Base-by-base conservation (phyloP, 257 asterid genomes). In the Gentiana dahurica region DNA sequence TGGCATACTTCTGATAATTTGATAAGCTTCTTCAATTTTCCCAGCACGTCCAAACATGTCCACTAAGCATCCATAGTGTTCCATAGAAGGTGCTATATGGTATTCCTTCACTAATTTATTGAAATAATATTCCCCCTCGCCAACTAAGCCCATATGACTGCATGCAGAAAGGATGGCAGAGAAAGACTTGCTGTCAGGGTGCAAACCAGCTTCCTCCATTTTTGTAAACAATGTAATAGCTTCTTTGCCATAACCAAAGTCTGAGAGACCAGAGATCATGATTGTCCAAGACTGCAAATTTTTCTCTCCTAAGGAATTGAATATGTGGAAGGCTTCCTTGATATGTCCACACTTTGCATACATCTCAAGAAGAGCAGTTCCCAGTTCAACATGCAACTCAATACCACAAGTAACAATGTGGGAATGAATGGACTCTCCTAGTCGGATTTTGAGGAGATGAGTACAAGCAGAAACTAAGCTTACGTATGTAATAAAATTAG, bases 11-110 rank as follows among this genome's bases (percentile, higher is more conserved):
- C 32, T 61, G 12, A 87, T 76, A 44, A 77, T 62, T 67, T 51
- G 68, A 65, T 87, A 79, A 70, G 94, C 95, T 71, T 81, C 86
- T 67, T 77, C 78, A 3, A 79, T 74, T 72, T 60, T 66, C 54
- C 94, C 94, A 54, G 77, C 78, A 34, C 89, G 83, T 46, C 95
- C 88, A 49, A 77, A 73, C 70, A 87, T 70, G 61, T 87, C 94
- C 51, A 81, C 84, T 86, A 84, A 73, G 73, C 95, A 87, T 63
- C 95, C 83, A 37, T 75, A 86, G 47, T 83, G 94, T 71, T 83
- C 94, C 88, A 83, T 68, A n/a, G 78, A 73, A 5, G 91, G 95
- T 71, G 43, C 61, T 53, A 86, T 81, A 5, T 55, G 58, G 59
- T 81, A 76, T 1, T 65, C 55, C 53, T 61, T 74, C 54, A 74